Evolutionary conservation across 352 stramenopile genomes (phyloP), one percentile per base, ranked within the genome.

Genomic region (Nothophytophthora sp.): DNA sequence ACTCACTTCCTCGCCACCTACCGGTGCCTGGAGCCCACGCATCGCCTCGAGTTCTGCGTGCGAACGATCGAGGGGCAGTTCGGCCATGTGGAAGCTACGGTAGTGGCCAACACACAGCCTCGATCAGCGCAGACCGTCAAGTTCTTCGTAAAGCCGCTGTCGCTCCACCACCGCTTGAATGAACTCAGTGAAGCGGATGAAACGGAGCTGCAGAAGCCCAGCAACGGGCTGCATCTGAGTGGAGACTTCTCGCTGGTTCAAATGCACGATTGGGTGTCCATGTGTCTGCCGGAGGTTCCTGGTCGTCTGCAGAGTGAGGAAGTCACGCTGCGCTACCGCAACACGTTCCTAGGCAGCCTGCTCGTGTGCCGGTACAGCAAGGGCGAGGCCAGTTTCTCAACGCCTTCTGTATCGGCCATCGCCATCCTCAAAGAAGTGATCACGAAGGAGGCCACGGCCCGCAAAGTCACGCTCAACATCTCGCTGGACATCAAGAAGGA

Each of bases 41-140:
- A 92, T 51, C 81, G 83, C 27, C 63, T 94, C 12, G 81, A 95
- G 48, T 89, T 94, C 40, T 71, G 71, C 42, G 71, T 94, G 30
- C 76, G 84, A n/a, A 92, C 81, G 7, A 84, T 95, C 20, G 86
- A 96, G 67, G 86, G 86, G 0, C 83, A 94, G 58, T 88, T 84
- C 51, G 86, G 86, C 2, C 62, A 96, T 43, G 57, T 96, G 15
- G 74, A 92, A 44, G 82, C 63, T 12, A 93, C 78, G 0, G 84
- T 94, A 10, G 56, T 95, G 36, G 78, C 80, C 1, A 73, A 87
- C 16, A 71, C 69, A 10, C 62, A 76, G 32, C 81, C 76, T n/a
- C 85, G 81, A 29, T 71, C 67, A 2, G 82, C 84, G 12, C 82
- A 92, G 38, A 73, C 61, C 34, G 56, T 92, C 42, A 85, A 81